Evolutionary conservation across 2,329 filamentous ascomycete genomes (phyloP), one percentile per base, ranked within the genome.

Genomic region (Tolypocladium album): DNA sequence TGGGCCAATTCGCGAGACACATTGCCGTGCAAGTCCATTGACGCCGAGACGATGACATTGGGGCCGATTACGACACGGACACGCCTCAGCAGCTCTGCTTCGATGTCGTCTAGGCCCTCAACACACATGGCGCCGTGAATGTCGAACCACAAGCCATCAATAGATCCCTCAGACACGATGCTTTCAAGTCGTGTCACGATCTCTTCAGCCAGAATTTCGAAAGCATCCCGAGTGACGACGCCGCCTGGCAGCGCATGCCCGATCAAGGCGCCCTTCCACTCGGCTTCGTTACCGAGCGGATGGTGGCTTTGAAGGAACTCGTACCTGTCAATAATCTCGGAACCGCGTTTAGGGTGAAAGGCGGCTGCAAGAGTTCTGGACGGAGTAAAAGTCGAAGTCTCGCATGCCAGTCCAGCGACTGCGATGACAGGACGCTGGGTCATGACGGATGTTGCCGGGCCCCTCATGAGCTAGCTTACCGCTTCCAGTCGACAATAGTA

Each of bases 91-190:
- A 82, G 74, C 59, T 80, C 76, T 2, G 71, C 74, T 61, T 83
- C 80, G 1, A 67, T 69, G 63, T 83, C 80, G 43, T 78, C 74
- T 6, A 82, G 59, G 0, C 70, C 78, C 42, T 81, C 76, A 1
- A 82, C 80, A 53, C 76, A 79, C 79, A 83, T 82, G 4, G 80
- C 80, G 17, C 80, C 80, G 63, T 83, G 80, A 38, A 83, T 82
- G 61, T 82, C 80, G 59, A 80, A 79, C 79, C 79, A 83, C 9
- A 83, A 65, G 1, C 80, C 80, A 58, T 82, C 75, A 2, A 82
- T 60, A 0, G 64, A 63, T 11, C 64, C 62, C 24, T 66, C 66
- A 0, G 67, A 64, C 0, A 70, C 68, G n/a, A 81, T 76, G 0
- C 64, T 64, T 0, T 58, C 43, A 17, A 82, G 71, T 0, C 77